Base-by-base conservation (phyloP, 78 protist genomes). In the Isochrysis galbana region DNA sequence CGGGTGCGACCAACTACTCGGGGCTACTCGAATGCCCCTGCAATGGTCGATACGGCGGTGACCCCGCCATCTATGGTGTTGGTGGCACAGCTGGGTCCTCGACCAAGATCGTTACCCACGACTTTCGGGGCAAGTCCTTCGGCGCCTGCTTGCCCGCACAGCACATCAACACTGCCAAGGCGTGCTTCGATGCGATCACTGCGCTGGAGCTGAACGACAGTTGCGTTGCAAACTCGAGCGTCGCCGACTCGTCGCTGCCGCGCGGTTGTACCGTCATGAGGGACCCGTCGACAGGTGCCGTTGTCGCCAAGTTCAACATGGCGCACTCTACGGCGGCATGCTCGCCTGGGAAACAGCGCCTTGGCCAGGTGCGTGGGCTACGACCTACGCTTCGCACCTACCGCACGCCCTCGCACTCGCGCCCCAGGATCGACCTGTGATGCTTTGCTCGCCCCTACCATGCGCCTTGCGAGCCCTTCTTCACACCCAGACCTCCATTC, bases 21-120 rank as follows among this genome's bases (percentile, higher is more conserved):
- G 84, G 47, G 34, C 10, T 39, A 23, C 84, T 77, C 84, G 84
- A 77, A 46, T 77, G 84, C 84, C 84, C 84, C 34, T 77, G 84
- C 84, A 77, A 36, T 29, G 36, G 19, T 14, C 80, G 80, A 14
- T 70, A 19, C 80, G 80, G 41, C 19, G 80, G 80, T 41, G 80
- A 70, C 80, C 44, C 80, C 41, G 41, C 41, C 80, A 36, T 70
- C 39, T 70, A 70, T 41, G 45, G 45, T 36, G 41, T 5, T 23
- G 80, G n/a, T 11, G 61, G 61, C 7, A 51, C 7, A 14, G 61
- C 29, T 14, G 61, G 61, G 29, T 19, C 29, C 61, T 5, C 23
- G 39, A 70, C 80, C 29, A 10, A n/a, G 39, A 2, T 34, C 45
- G 32, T 34, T 21, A 3, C 41, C 5, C 34, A 34, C 80, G 19